Percentiles rank a stretch among this genome's conserved stretches.
These are phyloP conservation scores for Lithospermum erythrorhizon DNA, from an alignment of 257 asterid species.

Conservation along the genomic window DNA sequence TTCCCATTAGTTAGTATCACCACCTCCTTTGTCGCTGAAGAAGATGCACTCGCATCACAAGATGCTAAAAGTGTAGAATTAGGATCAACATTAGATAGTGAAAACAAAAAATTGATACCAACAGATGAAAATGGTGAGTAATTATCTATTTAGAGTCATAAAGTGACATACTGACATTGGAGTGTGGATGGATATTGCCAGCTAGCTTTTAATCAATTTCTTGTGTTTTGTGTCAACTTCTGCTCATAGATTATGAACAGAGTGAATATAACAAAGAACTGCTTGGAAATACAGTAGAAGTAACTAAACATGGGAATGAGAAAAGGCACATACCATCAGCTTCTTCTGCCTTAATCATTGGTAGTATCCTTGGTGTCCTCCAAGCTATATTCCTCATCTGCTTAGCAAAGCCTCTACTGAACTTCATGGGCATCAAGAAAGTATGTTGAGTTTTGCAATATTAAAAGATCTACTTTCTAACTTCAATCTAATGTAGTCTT, in stretches of 20 bases:
- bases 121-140: conserved; percentile 22
- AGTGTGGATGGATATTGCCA: neutral
- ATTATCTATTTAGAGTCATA: neutral
- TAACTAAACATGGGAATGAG: conserved; percentile 15
- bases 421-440: conserved; percentile 63
- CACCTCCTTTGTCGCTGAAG: conserved; percentile 65
- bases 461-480: neutral
- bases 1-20: conserved; percentile 67
- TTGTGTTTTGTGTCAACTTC: neutral
- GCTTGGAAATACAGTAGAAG: conserved; percentile 19
- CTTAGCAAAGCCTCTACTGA: conserved; percentile 46
- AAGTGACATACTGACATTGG: too few relatives aligned
- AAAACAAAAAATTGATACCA: conserved; percentile 37
- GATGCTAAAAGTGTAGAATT: conserved; percentile 23
- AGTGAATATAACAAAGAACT: conserved; percentile 13
- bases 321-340: conserved; percentile 66
- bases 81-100: conserved; percentile 19
- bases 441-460: conserved; percentile 23
- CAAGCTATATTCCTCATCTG: conserved; percentile 45
- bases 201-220: neutral
- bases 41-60: conserved; percentile 30
- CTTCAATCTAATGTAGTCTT: neutral
- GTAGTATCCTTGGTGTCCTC: conserved; percentile 53
- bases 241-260: conserved; percentile 19
- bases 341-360: conserved; percentile 57